Evolutionary conservation across 768 basidiomycete species (phyloP).

Genomic region (Termitomyces heimii): DNA sequence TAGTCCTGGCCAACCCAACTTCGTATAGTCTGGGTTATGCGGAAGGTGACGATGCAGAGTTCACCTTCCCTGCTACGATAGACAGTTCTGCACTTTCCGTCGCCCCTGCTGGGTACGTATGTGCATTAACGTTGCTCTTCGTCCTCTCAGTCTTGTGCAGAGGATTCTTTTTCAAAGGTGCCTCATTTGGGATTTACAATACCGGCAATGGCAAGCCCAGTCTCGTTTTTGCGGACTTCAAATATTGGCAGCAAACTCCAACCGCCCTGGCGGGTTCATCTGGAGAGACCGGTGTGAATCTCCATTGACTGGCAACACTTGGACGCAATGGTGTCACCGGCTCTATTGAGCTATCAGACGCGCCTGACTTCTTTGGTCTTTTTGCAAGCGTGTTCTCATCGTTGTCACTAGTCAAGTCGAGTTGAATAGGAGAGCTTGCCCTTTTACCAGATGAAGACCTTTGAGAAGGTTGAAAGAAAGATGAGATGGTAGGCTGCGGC

Average conservation of each 20-base stretch:
- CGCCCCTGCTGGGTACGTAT: slow-evolving; percentile 27
- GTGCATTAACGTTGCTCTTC: neutral
- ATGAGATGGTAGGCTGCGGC: slow-evolving; percentile 32
- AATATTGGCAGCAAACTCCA: slow-evolving; percentile 30
- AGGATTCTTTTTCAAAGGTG: slow-evolving; percentile 32
- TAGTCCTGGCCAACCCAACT: slow-evolving; percentile 22
- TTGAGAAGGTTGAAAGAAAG: slow-evolving; percentile 27
- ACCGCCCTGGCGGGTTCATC: slow-evolving; percentile 11
- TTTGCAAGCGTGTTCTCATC: slow-evolving; percentile 24
- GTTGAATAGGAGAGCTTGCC: slow-evolving; percentile 6
- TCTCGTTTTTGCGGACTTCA: slow-evolving; percentile 28
- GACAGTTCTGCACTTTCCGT: slow-evolving; percentile 27
- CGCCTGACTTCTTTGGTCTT: slow-evolving; percentile 18
- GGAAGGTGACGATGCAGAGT: slow-evolving; percentile 20
- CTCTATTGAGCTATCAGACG: neutral
- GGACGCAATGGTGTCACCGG: neutral
- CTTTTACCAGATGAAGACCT: slow-evolving; percentile 6
- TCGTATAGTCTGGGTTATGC: slow-evolving; percentile 28
- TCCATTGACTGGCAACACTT: slow-evolving; percentile 31
- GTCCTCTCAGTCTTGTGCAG: slow-evolving; percentile 12
- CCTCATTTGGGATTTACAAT: slow-evolving; percentile 31
- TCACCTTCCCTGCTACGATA: slow-evolving; percentile 22
- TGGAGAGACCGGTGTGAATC: slow-evolving; percentile 32
- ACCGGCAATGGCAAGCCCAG: slow-evolving; percentile 32
- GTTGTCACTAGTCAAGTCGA: slow-evolving; percentile 51